Evolutionary conservation across 306 rosid genomes (phyloP).

Genomic region (Citrullus mucosospermus): DNA sequence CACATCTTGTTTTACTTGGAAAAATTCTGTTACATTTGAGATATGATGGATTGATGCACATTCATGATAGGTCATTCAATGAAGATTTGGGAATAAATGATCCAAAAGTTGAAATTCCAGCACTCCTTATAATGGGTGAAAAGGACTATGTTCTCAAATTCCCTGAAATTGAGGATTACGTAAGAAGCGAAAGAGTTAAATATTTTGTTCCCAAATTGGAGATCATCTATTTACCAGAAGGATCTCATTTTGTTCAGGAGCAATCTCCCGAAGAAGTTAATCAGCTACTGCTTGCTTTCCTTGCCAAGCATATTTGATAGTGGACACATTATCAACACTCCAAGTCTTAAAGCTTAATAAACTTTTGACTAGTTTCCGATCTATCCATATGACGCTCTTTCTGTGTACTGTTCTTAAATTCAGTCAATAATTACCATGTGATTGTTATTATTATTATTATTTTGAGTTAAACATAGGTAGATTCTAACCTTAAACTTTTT

Average conservation of each 20-base stretch:
- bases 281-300: constrained; percentile 49
- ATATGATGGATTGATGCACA: not conserved
- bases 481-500: too few relatives aligned
- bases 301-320: constrained; percentile 37
- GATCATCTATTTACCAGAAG: constrained; percentile 47
- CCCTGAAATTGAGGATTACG: constrained; percentile 50
- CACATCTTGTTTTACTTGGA: not conserved
- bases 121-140: constrained; percentile 43
- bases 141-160: constrained; percentile 53
- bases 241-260: constrained; percentile 84
- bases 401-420: too few relatives aligned
- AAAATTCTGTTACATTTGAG: not conserved
- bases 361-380: too few relatives aligned
- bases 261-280: constrained; percentile 60
- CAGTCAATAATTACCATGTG: too few relatives aligned
- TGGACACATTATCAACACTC: not conserved
- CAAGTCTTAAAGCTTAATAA: too few relatives aligned
- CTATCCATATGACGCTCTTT: too few relatives aligned
- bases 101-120: constrained; percentile 39
- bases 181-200: constrained; percentile 41
- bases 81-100: constrained; percentile 27
- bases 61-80: constrained; percentile 31
- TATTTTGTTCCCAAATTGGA: constrained; percentile 45
- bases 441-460: too few relatives aligned
- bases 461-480: too few relatives aligned